Percentiles rank a stretch among this genome's conserved stretches.
Conservation (phyloP, 768 basidiomycete genomes). For the Termitomyces sp. region DNA sequence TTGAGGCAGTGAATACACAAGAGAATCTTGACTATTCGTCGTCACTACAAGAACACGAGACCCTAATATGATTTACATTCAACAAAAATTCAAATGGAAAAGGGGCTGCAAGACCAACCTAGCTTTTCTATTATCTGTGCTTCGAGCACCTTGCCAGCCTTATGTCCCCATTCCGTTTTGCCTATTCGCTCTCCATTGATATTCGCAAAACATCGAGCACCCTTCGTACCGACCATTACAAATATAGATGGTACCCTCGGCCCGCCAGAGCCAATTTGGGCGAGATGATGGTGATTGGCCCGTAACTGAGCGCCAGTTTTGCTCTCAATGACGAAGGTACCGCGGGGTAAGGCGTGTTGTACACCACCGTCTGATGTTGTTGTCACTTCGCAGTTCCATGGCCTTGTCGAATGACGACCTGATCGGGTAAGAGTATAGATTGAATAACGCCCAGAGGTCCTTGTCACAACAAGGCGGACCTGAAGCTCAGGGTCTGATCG, state of each 20-base stretch:
- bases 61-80: slow-evolving; percentile 20
- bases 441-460: slow-evolving; percentile 51
- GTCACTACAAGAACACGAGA: slow-evolving; percentile 52
- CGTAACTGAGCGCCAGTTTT: slow-evolving; percentile 40
- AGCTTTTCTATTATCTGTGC: slow-evolving; percentile 55
- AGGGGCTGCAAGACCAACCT: slow-evolving; percentile 33
- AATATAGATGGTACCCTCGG: slow-evolving; percentile 25
- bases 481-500: slow-evolving; percentile 35
- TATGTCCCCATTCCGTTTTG: slow-evolving; percentile 59
- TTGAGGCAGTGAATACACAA: slow-evolving; percentile 59
- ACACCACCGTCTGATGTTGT: slow-evolving; percentile 31
- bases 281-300: slow-evolving; percentile 39
- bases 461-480: slow-evolving; percentile 58
- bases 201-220: slow-evolving; percentile 49
- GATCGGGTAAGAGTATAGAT: slow-evolving; percentile 47
- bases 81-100: not conserved
- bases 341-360: slow-evolving; percentile 37
- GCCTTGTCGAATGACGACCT: slow-evolving; percentile 21
- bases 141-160: slow-evolving; percentile 41
- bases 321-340: slow-evolving; percentile 49
- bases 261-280: slow-evolving; percentile 24
- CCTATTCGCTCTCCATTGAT: slow-evolving; percentile 62
- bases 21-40: slow-evolving; percentile 40
- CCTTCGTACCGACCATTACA: slow-evolving; percentile 50
- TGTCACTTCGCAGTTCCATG: slow-evolving; percentile 32